Evolutionary conservation across 306 rosid genomes (phyloP).

Genomic region (Ziziphus jujuba): DNA sequence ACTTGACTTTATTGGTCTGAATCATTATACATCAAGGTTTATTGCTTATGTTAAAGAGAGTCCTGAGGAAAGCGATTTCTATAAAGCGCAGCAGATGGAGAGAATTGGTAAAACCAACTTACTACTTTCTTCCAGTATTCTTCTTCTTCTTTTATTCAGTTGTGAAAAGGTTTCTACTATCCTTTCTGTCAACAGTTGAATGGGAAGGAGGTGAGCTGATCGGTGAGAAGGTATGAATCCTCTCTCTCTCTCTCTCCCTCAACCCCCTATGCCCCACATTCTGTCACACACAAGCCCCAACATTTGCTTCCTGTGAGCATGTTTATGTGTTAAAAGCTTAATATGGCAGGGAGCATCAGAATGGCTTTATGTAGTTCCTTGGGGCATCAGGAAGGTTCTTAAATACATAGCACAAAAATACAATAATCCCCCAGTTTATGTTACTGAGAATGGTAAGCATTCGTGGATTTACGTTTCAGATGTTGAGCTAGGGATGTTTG

Average conservation of each 20-base stretch:
- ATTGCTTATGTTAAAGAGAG: slow-evolving; percentile 54
- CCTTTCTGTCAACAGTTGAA: slow-evolving; percentile 58
- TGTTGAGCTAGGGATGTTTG: background rate
- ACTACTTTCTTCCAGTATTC: background rate
- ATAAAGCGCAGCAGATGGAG: slow-evolving; percentile 51
- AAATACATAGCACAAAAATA: slow-evolving; percentile 66
- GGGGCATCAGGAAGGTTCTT: slow-evolving; percentile 80
- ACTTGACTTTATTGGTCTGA: slow-evolving; percentile 76
- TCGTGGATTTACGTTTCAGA: background rate
- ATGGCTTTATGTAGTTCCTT: slow-evolving; percentile 95
- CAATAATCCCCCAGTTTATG: slow-evolving; percentile 51
- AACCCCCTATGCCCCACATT: background rate
- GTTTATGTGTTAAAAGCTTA: slow-evolving; percentile 6
- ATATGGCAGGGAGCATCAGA: slow-evolving; percentile 91
- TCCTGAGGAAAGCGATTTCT: slow-evolving; percentile 40
- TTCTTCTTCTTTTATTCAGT: background rate
- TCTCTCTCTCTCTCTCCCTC: slow-evolving; percentile 17
- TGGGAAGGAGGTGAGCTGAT: slow-evolving; percentile 80
- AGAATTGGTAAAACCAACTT: slow-evolving; percentile 53
- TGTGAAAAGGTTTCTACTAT: slow-evolving; percentile 14
- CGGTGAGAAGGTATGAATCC: slow-evolving; percentile 72
- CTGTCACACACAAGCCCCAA: background rate
- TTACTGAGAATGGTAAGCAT: slow-evolving; percentile 86
- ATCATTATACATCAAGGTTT: slow-evolving; percentile 87
- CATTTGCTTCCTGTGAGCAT: background rate